Evolutionary conservation across 2,329 filamentous ascomycete species (phyloP), one percentile per base, ranked within the genome.

Genomic region (Purpureocillium takamizusanense): DNA sequence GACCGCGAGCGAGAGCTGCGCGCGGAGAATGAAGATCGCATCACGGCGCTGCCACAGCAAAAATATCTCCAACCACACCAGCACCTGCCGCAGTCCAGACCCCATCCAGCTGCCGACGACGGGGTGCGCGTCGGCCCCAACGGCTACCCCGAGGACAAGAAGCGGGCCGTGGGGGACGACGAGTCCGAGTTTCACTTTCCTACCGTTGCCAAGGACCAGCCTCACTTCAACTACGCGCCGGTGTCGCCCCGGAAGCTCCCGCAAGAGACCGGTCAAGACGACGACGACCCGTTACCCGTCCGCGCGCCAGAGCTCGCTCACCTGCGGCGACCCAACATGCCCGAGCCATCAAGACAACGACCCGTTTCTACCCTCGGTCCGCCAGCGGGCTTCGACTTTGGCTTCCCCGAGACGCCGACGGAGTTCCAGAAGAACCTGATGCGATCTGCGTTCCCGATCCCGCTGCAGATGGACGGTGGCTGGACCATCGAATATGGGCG

Each of bases 401-500:
- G 87, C 14, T 94, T 94, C 61, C 83, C 86, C 1, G 76, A 78
- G 43, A 89, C 86, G 18, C 87, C 88, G 7, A 89, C 86, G 1
- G 81, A 89, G 51, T 86, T 94, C 60, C 87, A 94, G 55, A 90
- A 89, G 69, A 87, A 78, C 50, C 67, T 94, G 36, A 90, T 94
- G 79, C 83, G 87, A 13, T 95, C 92, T 55, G 88, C 88, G 1
- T 94, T 94, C 56, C 76, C 89, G 0, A 66, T 78, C 28, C 73
- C 75, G 25, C 72, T 78, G 51, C 72, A 79, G 60, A 80, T 79
- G 42, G 76, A 81, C 47, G 82, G 86, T 47, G 86, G 88, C 39
- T 95, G 90, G 87, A 84, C 77, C 46, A 87, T 92, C 12, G 89
- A 95, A 62, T 95, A 95, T 59, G 88, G 88, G 14, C 78, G 90